Evolutionary conservation across 192 early-diverging fungal genomes (phyloP).

Genomic region (Mortierella claussenii): DNA sequence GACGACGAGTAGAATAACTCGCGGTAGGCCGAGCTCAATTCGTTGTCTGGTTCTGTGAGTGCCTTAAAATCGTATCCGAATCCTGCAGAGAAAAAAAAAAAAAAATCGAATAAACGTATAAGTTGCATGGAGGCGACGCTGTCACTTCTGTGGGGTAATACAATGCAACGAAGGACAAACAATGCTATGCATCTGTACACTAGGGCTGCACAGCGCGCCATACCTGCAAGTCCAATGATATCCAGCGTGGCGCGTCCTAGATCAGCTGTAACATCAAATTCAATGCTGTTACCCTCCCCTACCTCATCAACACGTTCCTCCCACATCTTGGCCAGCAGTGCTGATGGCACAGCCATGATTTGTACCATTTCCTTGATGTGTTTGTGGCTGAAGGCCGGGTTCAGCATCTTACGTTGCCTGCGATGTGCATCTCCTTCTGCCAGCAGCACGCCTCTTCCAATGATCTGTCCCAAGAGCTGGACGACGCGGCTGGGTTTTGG

Average conservation of each 20-base stretch:
- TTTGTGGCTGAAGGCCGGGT: constrained; percentile 61
- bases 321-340: constrained; percentile 53
- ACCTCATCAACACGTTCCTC: constrained; percentile 28
- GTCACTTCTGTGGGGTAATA: too few relatives aligned
- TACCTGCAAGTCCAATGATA: constrained; percentile 28
- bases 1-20: constrained; percentile 35
- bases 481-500: constrained; percentile 44
- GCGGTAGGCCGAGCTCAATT: constrained; percentile 58
- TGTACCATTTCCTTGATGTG: constrained; percentile 59
- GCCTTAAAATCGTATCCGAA: constrained; percentile 62
- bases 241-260: constrained; percentile 43
- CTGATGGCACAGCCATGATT: constrained; percentile 43
- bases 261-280: constrained; percentile 53
- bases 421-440: constrained; percentile 63
- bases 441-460: constrained; percentile 63
- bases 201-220: background rate
- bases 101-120: background rate
- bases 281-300: constrained; percentile 21
- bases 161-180: background rate
- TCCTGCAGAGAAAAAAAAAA: constrained; percentile 11
- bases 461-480: constrained; percentile 38
- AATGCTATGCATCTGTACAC: background rate
- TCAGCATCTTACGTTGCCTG: constrained; percentile 66
- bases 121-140: background rate
- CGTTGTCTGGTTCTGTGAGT: constrained; percentile 43